Conservation (phyloP, 2,329 filamentous ascomycete species). For the Alternaria panax region DNA sequence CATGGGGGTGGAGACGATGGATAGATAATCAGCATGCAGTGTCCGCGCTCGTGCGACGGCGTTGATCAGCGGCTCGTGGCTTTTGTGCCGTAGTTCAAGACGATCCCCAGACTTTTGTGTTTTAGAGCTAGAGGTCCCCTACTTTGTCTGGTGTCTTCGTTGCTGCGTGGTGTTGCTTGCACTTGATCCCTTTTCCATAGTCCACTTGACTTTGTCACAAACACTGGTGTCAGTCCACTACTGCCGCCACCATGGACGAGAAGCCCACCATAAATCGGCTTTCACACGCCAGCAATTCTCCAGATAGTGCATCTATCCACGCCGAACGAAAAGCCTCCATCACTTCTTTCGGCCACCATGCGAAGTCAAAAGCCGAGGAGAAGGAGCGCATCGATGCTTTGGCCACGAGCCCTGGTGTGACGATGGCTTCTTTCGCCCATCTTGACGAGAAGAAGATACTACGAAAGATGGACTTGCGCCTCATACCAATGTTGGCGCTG, state of each 20-base stretch:
- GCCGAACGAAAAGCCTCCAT: background rate
- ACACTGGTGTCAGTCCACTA: background rate
- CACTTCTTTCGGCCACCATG: constrained; percentile 19
- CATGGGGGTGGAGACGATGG: constrained; percentile 6
- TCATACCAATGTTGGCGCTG: constrained; percentile 51
- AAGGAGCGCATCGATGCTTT: constrained; percentile 13
- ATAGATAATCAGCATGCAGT: background rate
- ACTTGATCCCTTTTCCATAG: background rate
- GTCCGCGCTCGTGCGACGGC: background rate
- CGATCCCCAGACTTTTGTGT: background rate
- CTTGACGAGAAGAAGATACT: constrained; percentile 51
- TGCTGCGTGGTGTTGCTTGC: background rate
- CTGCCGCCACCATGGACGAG: background rate
- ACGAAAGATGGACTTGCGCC: constrained; percentile 51
- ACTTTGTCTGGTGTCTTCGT: background rate
- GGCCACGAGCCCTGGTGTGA: constrained; percentile 30
- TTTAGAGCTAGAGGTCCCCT: background rate
- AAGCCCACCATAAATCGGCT: background rate
- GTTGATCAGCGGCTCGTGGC: background rate
- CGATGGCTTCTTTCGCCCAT: constrained; percentile 43
- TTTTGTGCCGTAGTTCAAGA: background rate
- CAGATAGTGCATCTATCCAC: background rate
- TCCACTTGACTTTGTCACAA: too few species aligned
- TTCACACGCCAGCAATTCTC: background rate
- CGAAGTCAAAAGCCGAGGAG: constrained; percentile 9